A percentile compares a stretch with the other conserved stretches of the same genome.
These are phyloP conservation scores for Aspergillus sp. DNA, from an alignment of 2,329 filamentous ascomycete species.

Conservation along the genomic window DNA sequence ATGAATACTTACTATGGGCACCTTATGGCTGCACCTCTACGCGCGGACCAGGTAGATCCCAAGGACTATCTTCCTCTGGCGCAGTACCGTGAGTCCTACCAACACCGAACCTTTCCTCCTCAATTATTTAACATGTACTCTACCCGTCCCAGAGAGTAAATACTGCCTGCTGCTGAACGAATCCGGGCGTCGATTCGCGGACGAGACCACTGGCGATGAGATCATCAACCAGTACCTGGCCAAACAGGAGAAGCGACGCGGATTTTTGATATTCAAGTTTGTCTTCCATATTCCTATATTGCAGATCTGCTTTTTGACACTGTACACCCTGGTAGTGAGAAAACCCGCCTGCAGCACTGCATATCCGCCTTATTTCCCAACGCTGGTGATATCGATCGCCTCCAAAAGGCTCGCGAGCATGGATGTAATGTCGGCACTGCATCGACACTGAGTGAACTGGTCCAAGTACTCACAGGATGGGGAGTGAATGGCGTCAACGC, in stretches of 20 bases:
- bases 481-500: conserved; percentile 21
- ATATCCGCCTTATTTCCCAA: conserved; percentile 24
- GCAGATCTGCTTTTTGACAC: background rate
- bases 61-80: conserved; percentile 26
- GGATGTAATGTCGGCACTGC: conserved; percentile 27
- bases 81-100: conserved; percentile 23
- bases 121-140: background rate
- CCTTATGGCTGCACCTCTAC: conserved; percentile 25
- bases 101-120: background rate
- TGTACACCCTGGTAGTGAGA: conserved; percentile 16
- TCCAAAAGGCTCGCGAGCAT: conserved; percentile 25
- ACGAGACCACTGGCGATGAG: conserved; percentile 28
- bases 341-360: conserved; percentile 23
- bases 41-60: conserved; percentile 22
- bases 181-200: conserved; percentile 22
- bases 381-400: conserved; percentile 26
- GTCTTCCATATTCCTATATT: background rate
- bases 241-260: conserved; percentile 26
- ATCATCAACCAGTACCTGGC: conserved; percentile 30
- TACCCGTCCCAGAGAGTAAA: conserved; percentile 21
- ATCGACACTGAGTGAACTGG: conserved; percentile 13
- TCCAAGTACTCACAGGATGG: conserved; percentile 20
- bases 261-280: conserved; percentile 25
- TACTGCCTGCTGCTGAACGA: conserved; percentile 26
- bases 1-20: conserved; percentile 31